Conservation (phyloP, 2,329 filamentous ascomycete species). For the Ophiosphaerella narmari region DNA sequence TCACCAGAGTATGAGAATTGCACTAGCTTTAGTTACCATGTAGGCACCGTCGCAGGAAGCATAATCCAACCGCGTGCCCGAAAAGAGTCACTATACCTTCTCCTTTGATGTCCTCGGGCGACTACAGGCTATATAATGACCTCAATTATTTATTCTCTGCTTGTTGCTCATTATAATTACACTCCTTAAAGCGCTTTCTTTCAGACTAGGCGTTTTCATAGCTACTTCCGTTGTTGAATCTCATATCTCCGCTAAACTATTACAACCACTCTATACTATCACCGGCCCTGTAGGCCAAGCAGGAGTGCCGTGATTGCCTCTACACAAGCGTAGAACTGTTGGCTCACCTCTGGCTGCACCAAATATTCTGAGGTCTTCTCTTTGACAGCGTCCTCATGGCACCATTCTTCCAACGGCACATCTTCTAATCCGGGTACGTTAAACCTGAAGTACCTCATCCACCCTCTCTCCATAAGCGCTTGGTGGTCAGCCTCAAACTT, state of each 20-base stretch:
- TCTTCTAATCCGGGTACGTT: slow-evolving; percentile 33
- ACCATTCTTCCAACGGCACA: slow-evolving; percentile 37
- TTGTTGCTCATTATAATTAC: too few species aligned
- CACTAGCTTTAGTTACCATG: too few species aligned
- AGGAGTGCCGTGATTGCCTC: slow-evolving; percentile 34
- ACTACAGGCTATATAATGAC: too few species aligned
- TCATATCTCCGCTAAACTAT: neutral
- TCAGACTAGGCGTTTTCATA: too few species aligned
- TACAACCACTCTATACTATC: neutral
- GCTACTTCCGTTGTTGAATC: neutral
- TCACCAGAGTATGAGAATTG: too few species aligned
- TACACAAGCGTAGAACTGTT: slow-evolving; percentile 36
- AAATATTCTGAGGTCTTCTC: slow-evolving; percentile 37
- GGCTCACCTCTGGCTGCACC: slow-evolving; percentile 24
- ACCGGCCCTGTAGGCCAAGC: slow-evolving; percentile 8
- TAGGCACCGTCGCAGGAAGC: too few species aligned
- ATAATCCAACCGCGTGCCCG: too few species aligned
- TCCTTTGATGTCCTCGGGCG: too few species aligned
- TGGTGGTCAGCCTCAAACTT: slow-evolving; percentile 34
- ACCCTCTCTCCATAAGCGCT: slow-evolving; percentile 28
- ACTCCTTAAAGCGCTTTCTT: too few species aligned
- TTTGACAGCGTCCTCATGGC: slow-evolving; percentile 29
- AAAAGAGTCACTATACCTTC: too few species aligned
- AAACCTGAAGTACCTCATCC: slow-evolving; percentile 43
- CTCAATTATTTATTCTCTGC: too few species aligned